Percentiles rank a stretch among this genome's conserved stretches.
These are phyloP conservation scores for Oryza brachyantha DNA, from an alignment of 176 grass and related monocot species.

Conservation along the genomic window DNA sequence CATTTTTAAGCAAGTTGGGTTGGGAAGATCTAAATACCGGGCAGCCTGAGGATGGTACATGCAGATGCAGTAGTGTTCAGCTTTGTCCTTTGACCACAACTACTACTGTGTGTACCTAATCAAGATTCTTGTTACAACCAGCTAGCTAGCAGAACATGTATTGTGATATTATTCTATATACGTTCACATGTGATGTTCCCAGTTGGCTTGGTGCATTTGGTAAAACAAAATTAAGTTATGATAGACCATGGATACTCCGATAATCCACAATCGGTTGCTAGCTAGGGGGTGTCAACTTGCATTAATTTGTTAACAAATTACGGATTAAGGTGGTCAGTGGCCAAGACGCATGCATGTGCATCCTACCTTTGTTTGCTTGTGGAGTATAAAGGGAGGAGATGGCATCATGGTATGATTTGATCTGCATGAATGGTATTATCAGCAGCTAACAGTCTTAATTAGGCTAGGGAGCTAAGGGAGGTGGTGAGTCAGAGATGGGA, in stretches of 20 bases:
- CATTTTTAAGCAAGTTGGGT: constrained; percentile 42
- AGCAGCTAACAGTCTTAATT: neutral
- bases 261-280: neutral
- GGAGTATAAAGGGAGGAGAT: neutral
- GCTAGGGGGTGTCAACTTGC: neutral
- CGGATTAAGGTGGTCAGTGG: neutral
- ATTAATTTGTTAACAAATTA: neutral
- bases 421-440: neutral
- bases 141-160: constrained; percentile 31
- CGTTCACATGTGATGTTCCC: constrained; percentile 43
- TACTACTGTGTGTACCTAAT: constrained; percentile 34
- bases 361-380: neutral
- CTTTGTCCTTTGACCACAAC: constrained; percentile 41
- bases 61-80: constrained; percentile 15
- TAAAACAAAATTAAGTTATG: neutral
- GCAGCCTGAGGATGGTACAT: neutral
- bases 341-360: constrained; percentile 13
- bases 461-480: neutral
- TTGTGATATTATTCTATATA: constrained; percentile 55
- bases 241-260: neutral
- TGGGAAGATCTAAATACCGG: constrained; percentile 36
- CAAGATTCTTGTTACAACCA: constrained; percentile 44
- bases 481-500: constrained; percentile 8
- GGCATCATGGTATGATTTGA: neutral
- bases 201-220: constrained; percentile 34